Evolutionary conservation across 2,329 filamentous ascomycete species (phyloP).

Genomic region (Penicillium rolfsii): DNA sequence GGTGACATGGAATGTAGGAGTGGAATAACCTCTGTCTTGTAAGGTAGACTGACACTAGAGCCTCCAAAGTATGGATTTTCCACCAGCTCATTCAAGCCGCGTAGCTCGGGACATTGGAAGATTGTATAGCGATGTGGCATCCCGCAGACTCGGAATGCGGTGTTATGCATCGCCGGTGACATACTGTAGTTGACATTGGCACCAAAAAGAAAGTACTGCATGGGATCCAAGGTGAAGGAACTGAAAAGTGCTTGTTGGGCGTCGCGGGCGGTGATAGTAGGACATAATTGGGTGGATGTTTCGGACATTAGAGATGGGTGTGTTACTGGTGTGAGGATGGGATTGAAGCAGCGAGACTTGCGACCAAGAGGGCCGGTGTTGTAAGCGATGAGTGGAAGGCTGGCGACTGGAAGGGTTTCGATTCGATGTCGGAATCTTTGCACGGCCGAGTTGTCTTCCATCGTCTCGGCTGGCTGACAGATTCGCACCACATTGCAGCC

Average conservation of each 20-base stretch:
- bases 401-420: slow-evolving; percentile 46
- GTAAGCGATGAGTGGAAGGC: slow-evolving; percentile 63
- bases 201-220: slow-evolving; percentile 76
- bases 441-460: slow-evolving; percentile 67
- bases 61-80: slow-evolving; percentile 71
- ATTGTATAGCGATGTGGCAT: slow-evolving; percentile 71
- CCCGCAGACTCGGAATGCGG: slow-evolving; percentile 67
- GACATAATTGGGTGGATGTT: slow-evolving; percentile 49
- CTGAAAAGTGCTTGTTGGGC: slow-evolving; percentile 68
- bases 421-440: slow-evolving; percentile 59
- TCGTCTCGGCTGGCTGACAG: slow-evolving; percentile 58
- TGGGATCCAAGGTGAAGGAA: slow-evolving; percentile 67
- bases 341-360: slow-evolving; percentile 69
- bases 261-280: slow-evolving; percentile 63
- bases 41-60: slow-evolving; percentile 71
- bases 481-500: slow-evolving; percentile 67
- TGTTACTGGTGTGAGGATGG: slow-evolving; percentile 64
- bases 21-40: slow-evolving; percentile 71
- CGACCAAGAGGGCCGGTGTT: slow-evolving; percentile 67
- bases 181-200: slow-evolving; percentile 71
- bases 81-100: slow-evolving; percentile 66
- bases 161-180: slow-evolving; percentile 77
- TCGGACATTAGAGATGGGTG: slow-evolving; percentile 53
- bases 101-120: slow-evolving; percentile 64
- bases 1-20: slow-evolving; percentile 68